Evolutionary conservation across 306 rosid genomes (phyloP).

Genomic region (Benincasa hispida): DNA sequence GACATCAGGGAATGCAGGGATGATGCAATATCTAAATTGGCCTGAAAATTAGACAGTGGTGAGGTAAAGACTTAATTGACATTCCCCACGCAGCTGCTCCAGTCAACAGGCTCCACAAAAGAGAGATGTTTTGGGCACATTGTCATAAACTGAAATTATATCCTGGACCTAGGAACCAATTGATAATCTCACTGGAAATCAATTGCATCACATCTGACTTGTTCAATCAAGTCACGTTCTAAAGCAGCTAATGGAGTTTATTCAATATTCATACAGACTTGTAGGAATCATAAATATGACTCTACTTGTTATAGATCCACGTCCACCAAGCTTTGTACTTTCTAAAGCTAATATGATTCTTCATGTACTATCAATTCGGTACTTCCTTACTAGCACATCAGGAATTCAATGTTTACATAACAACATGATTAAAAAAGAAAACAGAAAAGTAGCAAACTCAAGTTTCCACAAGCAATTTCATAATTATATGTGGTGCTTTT

Average conservation of each 20-base stretch:
- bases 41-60: neutral
- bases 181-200: neutral
- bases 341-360: neutral
- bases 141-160: neutral
- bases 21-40: neutral
- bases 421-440: neutral
- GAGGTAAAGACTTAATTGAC: neutral
- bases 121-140: neutral
- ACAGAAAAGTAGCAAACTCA: neutral
- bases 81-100: neutral
- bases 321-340: neutral
- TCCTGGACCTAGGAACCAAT: neutral
- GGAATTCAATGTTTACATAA: neutral
- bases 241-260: neutral
- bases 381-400: neutral
- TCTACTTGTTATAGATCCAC: neutral
- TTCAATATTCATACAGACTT: neutral
- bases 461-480: neutral
- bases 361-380: neutral
- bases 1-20: neutral
- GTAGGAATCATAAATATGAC: neutral
- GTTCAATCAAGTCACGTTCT: neutral
- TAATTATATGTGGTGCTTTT: neutral
- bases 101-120: neutral
- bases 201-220: neutral